Percentiles rank a stretch among this genome's conserved stretches.
Evolutionary conservation across 75 land plant species (phyloP).

Genomic region (Larix kaempferi): DNA sequence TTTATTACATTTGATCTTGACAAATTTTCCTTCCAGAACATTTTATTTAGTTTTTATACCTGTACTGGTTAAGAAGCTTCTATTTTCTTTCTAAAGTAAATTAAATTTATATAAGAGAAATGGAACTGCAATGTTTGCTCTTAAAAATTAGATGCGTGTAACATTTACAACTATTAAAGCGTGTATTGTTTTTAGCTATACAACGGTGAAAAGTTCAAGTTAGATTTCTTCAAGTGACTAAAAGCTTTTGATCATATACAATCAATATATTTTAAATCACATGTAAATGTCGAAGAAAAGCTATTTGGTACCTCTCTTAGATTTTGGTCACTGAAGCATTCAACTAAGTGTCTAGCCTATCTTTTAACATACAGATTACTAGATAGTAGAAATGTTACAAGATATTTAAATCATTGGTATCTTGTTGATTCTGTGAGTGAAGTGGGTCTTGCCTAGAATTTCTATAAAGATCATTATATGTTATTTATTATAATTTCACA

Average conservation of each 20-base stretch:
- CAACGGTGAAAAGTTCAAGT: neutral
- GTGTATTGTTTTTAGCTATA: neutral
- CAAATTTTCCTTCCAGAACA: neutral
- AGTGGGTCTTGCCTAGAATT: neutral
- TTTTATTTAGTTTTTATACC: neutral
- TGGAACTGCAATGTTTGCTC: too few relatives aligned
- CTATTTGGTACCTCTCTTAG: neutral
- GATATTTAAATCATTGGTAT: neutral
- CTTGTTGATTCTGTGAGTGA: neutral
- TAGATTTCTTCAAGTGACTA: neutral
- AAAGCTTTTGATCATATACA: too few relatives aligned
- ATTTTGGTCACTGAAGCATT: neutral
- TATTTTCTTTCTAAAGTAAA: conserved; percentile 3
- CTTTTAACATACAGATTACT: neutral
- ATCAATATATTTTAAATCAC: neutral
- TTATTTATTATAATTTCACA: neutral
- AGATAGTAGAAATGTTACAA: neutral
- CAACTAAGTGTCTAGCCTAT: neutral
- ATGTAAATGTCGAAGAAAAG: neutral
- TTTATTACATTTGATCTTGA: conserved; percentile 1
- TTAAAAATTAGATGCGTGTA: too few relatives aligned
- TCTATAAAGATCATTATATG: neutral
- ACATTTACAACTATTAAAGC: too few relatives aligned
- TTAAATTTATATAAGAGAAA: too few relatives aligned
- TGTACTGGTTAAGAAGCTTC: neutral